Conservation (phyloP, 768 basidiomycete species). For the Mycena vitilis region DNA sequence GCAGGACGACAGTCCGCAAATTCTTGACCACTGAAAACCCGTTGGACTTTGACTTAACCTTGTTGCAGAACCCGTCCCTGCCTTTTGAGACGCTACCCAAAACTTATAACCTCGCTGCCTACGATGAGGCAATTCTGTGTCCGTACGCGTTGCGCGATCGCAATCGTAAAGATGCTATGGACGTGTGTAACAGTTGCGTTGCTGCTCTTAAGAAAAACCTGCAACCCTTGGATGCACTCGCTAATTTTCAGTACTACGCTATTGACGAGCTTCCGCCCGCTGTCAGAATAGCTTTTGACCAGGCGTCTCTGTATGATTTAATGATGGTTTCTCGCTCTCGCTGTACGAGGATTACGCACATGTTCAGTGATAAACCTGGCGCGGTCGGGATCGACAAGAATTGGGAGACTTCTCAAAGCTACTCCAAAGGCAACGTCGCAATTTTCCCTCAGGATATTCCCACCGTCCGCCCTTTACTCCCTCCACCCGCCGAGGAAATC, state of each 20-base stretch:
- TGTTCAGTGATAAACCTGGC: neutral
- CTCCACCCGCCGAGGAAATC: neutral
- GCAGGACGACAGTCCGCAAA: neutral
- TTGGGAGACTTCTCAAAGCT: neutral
- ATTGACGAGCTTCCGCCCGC: neutral
- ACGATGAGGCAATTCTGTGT: neutral
- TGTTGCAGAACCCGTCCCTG: neutral
- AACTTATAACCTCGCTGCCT: neutral
- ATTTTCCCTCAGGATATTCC: constrained; percentile 2
- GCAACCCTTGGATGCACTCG: neutral
- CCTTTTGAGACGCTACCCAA: neutral
- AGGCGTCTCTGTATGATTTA: neutral
- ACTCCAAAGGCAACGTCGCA: constrained; percentile 5
- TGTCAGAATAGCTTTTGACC: neutral
- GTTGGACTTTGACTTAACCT: neutral
- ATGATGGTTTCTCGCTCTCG: neutral
- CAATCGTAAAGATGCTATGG: neutral
- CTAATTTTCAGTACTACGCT: constrained; percentile 12
- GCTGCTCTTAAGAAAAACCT: neutral
- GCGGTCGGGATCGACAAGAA: neutral
- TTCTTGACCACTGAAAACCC: neutral
- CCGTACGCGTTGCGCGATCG: neutral
- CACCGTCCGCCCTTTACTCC: neutral
- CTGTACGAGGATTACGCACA: neutral
- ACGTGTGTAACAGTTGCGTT: neutral